Base-by-base conservation (phyloP, 2,329 filamentous ascomycete genomes). In the Aureobasidium musti region DNA sequence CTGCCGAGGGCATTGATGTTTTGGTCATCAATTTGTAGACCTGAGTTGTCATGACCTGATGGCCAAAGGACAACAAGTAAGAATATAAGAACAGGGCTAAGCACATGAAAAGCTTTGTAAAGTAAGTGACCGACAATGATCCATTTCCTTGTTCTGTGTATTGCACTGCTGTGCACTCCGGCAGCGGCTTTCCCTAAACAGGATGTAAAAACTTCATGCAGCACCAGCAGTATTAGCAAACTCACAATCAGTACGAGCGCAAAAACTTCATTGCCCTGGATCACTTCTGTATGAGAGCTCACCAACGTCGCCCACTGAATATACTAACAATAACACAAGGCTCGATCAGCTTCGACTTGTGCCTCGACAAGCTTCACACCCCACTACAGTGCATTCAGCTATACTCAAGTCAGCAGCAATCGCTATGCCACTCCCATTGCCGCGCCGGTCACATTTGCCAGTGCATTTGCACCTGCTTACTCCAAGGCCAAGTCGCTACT, bases 311-410 rank as follows among this genome's bases (percentile, higher is more conserved):
- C 33, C 2, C n/a, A 19, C 14, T 13, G 19, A n/a, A 4, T 7
- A 26, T 30, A 33, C 23, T 59, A 10, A 59, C 17, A 8, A 28
- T 5, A 33, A 11, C 6, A 5, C 21, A 17, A 59, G 39, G 39
- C 39, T 30, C 7, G 6, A 21, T 13, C 39, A 30, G 23, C 23
- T 45, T 33, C 56, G n/a, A 59, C 39, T 21, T 59, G 39, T 45
- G 39, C 39, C 45, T 30, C 37, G 10, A 47, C 26, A 2, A 45
- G 14, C 56, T 59, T 45, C 19, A 33, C 56, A 14, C 39, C 26
- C 11, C 56, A 41, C 43, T 59, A 59, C 56, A 30, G 56, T 59
- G 28, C 54, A 1, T 59, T 59, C 54, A 45, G 39, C 56, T 47
- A 60, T 17, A 60, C 56, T 13, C 56, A 47, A 47, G 56, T 33